These are phyloP conservation scores for Sordariomycetes sp. DNA, from an alignment of 2,329 filamentous ascomycete genomes.

Conservation along the genomic window DNA sequence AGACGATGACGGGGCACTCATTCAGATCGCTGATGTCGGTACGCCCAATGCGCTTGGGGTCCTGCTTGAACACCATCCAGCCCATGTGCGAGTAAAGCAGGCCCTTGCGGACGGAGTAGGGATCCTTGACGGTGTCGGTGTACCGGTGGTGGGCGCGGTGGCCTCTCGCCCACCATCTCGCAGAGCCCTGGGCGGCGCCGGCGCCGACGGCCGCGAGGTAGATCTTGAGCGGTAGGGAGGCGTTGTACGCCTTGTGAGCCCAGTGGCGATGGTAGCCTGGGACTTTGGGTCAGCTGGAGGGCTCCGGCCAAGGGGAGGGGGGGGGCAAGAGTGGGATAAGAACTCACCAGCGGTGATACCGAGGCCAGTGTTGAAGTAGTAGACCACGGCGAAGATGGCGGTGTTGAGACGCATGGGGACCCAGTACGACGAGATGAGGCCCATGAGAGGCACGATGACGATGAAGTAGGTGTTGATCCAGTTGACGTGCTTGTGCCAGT, in stretches of 20 bases:
- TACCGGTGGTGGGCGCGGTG: conserved; percentile 86
- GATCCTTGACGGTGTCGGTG: conserved; percentile 86
- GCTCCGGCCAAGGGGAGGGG: background rate
- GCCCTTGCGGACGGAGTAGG: conserved; percentile 84
- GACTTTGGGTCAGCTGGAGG: background rate
- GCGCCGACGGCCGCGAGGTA: conserved; percentile 74
- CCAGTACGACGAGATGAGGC: conserved; percentile 67
- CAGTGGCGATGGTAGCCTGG: conserved; percentile 68
- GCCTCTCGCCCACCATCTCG: conserved; percentile 81
- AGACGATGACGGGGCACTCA: conserved; percentile 74
- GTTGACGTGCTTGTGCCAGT: conserved; percentile 90
- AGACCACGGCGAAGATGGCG: conserved; percentile 59
- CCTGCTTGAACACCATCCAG: conserved; percentile 92
- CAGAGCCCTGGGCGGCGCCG: conserved; percentile 75
- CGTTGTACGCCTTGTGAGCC: conserved; percentile 79
- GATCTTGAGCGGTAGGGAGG: conserved; percentile 63
- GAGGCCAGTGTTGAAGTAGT: conserved; percentile 77
- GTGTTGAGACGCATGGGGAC: conserved; percentile 65
- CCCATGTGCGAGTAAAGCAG: conserved; percentile 75
- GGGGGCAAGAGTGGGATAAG: background rate
- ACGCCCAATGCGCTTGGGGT: conserved; percentile 78
- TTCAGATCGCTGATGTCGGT: conserved; percentile 84
- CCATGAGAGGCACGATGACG: conserved; percentile 63
- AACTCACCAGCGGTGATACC: conserved; percentile 65
- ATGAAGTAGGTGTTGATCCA: conserved; percentile 85